Evolutionary conservation across 352 stramenopile species (phyloP), one percentile per base, ranked within the genome.

Genomic region (Lagenidium giganteum): DNA sequence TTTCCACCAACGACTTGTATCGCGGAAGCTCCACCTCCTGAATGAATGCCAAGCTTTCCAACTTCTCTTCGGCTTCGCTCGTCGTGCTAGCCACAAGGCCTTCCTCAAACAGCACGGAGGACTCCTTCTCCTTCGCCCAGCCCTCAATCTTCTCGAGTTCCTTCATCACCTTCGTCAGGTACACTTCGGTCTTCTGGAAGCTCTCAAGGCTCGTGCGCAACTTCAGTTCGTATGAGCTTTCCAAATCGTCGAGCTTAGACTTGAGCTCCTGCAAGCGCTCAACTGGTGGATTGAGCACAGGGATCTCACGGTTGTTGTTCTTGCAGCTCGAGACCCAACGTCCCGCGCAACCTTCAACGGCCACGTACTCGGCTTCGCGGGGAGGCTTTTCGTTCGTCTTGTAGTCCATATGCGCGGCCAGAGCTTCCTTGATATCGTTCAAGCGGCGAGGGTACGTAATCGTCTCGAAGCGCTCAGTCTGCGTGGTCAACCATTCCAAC

Each of bases 331-430:
- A 70, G 27, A 91, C 78, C 81, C 81, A 93, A 16, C 78, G 81
- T 11, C 81, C 78, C 17, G 77, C 79, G 28, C 67, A 85, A 18
- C 78, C 77, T 67, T 93, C 81, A 4, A 93, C 72, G 0, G 72
- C 63, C 17, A 93, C 81, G 42, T 83, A 93, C 41, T 84, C 63
- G 6, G 81, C 81, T 54, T 93, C 81, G n/a, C 70, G 78, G 18
- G 74, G 71, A 4, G 81, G 81, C 35, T 90, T 90, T 42, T 93
- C 81, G 45, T 82, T 93, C 57, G 85, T 84, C 67, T 93, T 93
- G 64, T 93, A 93, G 32, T 93, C 76, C 21, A 85, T 50, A 43
- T 87, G 79, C 39, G 61, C 57, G 21, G 70, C 47, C 13, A 91
- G 57, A 30, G 79, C 70, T 22, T 86, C 61, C 54, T 83, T 81